These are phyloP conservation scores for Heracleum sosnowskyi DNA, from an alignment of 129 eudicot species.

Conservation along the genomic window DNA sequence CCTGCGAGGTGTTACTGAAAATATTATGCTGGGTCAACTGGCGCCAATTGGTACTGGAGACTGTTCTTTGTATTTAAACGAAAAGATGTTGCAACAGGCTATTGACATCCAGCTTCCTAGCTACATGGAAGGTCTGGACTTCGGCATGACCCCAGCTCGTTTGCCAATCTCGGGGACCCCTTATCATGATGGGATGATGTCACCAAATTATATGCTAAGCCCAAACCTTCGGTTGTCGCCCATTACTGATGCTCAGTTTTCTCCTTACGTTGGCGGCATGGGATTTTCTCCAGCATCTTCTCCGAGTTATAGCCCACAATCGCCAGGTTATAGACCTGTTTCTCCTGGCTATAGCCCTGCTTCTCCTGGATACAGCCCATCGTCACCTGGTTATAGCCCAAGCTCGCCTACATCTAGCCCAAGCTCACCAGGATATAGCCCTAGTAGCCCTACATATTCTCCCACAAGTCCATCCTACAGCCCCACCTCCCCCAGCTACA, in stretches of 20 bases:
- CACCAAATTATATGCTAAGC: slow-evolving; percentile 70
- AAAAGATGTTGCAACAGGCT: slow-evolving; percentile 85
- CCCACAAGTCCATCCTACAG: slow-evolving; percentile 81
- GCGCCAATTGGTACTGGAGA: slow-evolving; percentile 99
- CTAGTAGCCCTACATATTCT: slow-evolving; percentile 74
- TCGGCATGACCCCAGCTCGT: slow-evolving; percentile 91
- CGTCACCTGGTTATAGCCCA: slow-evolving; percentile 77
- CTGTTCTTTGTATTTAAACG: slow-evolving; percentile 66
- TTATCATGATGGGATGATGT: slow-evolving; percentile 89
- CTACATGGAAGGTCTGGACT: slow-evolving; percentile 87
- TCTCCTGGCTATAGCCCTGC: slow-evolving; percentile 82
- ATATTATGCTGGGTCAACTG: slow-evolving; percentile 92
- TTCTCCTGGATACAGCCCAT: slow-evolving; percentile 68
- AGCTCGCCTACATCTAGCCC: slow-evolving; percentile 90
- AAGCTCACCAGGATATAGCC: slow-evolving; percentile 77
- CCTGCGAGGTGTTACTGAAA: slow-evolving; percentile 89
- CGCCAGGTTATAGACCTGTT: slow-evolving; percentile 80
- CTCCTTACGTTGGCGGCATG: slow-evolving; percentile 88
- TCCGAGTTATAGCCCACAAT: slow-evolving; percentile 72
- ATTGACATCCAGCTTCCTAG: slow-evolving; percentile 89
- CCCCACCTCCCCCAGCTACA: slow-evolving; percentile 61
- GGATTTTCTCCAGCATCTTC: slow-evolving; percentile 87
- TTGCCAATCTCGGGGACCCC: slow-evolving; percentile 83
- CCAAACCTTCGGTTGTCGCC: slow-evolving; percentile 82
- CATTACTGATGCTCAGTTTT: slow-evolving; percentile 74